A percentile compares a stretch with the other conserved stretches of the same genome.
Conservation (phyloP, 2,329 filamentous ascomycete species). For the Zasmidium citrigriseum region DNA sequence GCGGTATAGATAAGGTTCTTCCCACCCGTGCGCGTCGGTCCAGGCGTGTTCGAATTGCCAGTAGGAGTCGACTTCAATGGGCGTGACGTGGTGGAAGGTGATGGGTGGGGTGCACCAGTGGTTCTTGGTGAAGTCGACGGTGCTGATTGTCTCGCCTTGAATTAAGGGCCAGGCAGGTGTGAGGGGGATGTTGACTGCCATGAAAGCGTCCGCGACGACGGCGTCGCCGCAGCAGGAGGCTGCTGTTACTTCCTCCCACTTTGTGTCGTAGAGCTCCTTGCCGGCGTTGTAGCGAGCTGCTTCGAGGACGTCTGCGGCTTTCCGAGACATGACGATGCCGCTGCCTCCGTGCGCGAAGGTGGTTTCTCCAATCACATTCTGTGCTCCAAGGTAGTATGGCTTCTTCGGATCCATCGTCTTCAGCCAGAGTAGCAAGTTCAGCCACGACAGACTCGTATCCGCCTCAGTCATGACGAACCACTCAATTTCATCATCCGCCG, state of each 20-base stretch:
- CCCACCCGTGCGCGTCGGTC: conserved; percentile 33
- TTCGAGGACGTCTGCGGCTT: conserved; percentile 37
- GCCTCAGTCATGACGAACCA: conserved; percentile 61
- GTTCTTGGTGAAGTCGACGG: conserved; percentile 43
- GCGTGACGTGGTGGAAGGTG: conserved; percentile 39
- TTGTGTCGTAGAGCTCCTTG: conserved; percentile 34
- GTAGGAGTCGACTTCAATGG: conserved; percentile 31
- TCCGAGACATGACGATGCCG: conserved; percentile 48
- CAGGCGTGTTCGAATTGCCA: conserved; percentile 37
- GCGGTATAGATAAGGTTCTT: conserved; percentile 34
- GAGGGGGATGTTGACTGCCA: conserved; percentile 47
- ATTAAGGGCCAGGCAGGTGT: conserved; percentile 47
- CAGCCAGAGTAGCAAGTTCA: conserved; percentile 51
- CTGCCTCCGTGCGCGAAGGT: conserved; percentile 46
- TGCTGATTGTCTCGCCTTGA: conserved; percentile 45
- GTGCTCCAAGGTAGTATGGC: conserved; percentile 53
- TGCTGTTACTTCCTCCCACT: conserved; percentile 46
- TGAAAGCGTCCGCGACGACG: conserved; percentile 52
- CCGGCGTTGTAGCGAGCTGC: conserved; percentile 45
- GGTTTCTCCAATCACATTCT: conserved; percentile 38
- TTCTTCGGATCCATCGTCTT: conserved; percentile 49
- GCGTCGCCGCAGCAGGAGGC: conserved; percentile 59
- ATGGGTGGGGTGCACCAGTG: conserved; percentile 49
- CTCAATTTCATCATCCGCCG: conserved; percentile 47
- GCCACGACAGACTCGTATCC: conserved; percentile 54